Evolutionary conservation across 1,139 yeast species (phyloP), one percentile per base, ranked within the genome.

Genomic region (Zhuliangozyma blackwelliae): DNA sequence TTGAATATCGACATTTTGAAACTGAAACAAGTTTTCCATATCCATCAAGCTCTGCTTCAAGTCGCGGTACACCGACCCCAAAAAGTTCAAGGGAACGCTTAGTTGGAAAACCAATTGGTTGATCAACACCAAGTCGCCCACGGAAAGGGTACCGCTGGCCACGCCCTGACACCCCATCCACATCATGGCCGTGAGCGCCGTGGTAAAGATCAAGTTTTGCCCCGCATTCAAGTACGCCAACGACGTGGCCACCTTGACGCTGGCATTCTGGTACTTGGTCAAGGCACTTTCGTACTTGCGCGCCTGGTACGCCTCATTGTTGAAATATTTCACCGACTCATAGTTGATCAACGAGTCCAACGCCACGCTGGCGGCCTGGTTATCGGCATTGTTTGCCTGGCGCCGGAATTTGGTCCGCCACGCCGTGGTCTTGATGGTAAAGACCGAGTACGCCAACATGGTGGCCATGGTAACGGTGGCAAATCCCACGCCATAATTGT

Each of bases 111-210:
- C 97, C 40, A 94, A 72, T 63, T 94, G 98, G 59, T 94, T 94
- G 46, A 92, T 90, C 45, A 94, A 71, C n/a, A 92, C 98, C 53
- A 92, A 69, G 57, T 92, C 98, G 46, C 99, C 99, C 12, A 94
- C 97, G 2, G 95, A 83, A 41, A 92, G 68, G 1, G 78, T 63
- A 0, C 97, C 97, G 4, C 75, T 63, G 10, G 89, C 80, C 10
- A 92, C 95, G 25, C 97, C 97, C 41, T 80, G 79, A 52, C 97
- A 89, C n/a, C 97, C 97, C 96, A 92, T 82, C 58, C 86, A 92
- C 98, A 92, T 94, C 95, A 94, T 92, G 2, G 83, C 89, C 1
- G 98, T 92, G 48, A 94, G 68, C 1, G 98, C 97, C 28, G 86
- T 63, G 0, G 97, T 86, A 61, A 94, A 92, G 25, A 92, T 92